These are phyloP conservation scores for Thermothielavioides terrestris DNA, from an alignment of 495 filamentous ascomycete species.

Conservation along the genomic window DNA sequence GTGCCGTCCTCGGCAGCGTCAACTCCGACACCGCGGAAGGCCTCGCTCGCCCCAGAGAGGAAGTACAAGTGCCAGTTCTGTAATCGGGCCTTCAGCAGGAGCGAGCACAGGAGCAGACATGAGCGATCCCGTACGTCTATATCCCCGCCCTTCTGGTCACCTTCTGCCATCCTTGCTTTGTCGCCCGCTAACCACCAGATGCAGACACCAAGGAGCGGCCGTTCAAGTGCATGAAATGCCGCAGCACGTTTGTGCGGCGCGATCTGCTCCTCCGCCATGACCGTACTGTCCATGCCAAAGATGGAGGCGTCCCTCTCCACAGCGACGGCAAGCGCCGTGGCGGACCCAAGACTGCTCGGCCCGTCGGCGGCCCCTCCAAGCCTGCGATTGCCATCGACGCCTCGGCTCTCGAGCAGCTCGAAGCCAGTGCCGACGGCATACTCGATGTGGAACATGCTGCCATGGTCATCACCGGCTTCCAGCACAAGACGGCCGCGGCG, in stretches of 20 bases:
- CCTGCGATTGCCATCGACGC: slow-evolving; percentile 77
- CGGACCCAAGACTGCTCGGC: slow-evolving; percentile 56
- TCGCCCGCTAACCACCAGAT: slow-evolving; percentile 5
- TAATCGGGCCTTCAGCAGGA: slow-evolving; percentile 91
- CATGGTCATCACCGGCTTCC: slow-evolving; percentile 97
- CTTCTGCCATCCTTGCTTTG: background rate
- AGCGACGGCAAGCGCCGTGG: slow-evolving; percentile 88
- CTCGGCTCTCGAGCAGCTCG: slow-evolving; percentile 85
- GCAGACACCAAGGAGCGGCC: slow-evolving; percentile 97
- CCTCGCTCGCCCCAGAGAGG: slow-evolving; percentile 65
- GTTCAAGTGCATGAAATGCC: slow-evolving; percentile 96
- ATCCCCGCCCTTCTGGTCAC: slow-evolving; percentile 5
- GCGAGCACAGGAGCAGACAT: slow-evolving; percentile 93
- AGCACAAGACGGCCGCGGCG: slow-evolving; percentile 86
- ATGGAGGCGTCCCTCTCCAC: slow-evolving; percentile 90
- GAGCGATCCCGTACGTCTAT: slow-evolving; percentile 89
- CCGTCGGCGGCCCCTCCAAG: slow-evolving; percentile 64
- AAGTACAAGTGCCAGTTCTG: slow-evolving; percentile 99
- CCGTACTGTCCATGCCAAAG: slow-evolving; percentile 96
- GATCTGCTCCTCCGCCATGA: slow-evolving; percentile 95
- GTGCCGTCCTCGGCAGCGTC: slow-evolving; percentile 49
- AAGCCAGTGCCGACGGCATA: slow-evolving; percentile 88
- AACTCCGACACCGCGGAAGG: slow-evolving; percentile 52
- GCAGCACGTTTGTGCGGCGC: slow-evolving; percentile 96
- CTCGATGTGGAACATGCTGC: slow-evolving; percentile 97